These are phyloP conservation scores for Parathielavia hyrcaniae DNA, from an alignment of 495 filamentous ascomycete species.

Conservation along the genomic window DNA sequence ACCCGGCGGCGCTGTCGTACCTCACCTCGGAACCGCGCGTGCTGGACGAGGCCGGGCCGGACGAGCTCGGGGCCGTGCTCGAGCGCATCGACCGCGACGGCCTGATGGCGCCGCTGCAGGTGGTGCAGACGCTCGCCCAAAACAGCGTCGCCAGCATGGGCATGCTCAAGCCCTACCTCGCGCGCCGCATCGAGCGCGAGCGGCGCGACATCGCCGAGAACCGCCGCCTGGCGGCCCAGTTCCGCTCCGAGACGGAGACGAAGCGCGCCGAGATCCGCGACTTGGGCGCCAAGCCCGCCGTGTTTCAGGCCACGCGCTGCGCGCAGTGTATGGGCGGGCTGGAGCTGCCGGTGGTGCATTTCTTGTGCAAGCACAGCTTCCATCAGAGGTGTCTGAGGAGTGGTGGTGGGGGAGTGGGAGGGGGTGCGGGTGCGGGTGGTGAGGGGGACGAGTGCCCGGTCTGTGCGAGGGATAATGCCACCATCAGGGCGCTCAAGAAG, in stretches of 20 bases:
- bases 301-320: constrained; percentile 88
- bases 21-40: constrained; percentile 79
- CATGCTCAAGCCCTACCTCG: constrained; percentile 88
- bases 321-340: constrained; percentile 66
- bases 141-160: constrained; percentile 83
- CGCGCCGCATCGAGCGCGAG: constrained; percentile 81
- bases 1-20: constrained; percentile 87
- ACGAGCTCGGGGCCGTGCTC: constrained; percentile 72
- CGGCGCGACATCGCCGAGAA: constrained; percentile 78
- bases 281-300: constrained; percentile 67
- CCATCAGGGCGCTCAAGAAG: constrained; percentile 75
- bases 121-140: constrained; percentile 75
- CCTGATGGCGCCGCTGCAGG: constrained; percentile 92
- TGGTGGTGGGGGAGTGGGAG: constrained; percentile 32
- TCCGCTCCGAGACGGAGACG: constrained; percentile 74
- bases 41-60: constrained; percentile 78
- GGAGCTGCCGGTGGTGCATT: constrained; percentile 86
- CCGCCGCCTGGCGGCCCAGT: constrained; percentile 72
- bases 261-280: constrained; percentile 73
- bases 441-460: constrained; percentile 62
- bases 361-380: constrained; percentile 93
- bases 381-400: constrained; percentile 74
- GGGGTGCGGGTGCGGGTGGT: constrained; percentile 19
- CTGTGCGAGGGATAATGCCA: constrained; percentile 75
- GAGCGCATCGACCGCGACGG: constrained; percentile 82